Evolutionary conservation across 1,284 basidiomycete genomes (phyloP).

Genomic region (Fomitiporia mediterranea): DNA sequence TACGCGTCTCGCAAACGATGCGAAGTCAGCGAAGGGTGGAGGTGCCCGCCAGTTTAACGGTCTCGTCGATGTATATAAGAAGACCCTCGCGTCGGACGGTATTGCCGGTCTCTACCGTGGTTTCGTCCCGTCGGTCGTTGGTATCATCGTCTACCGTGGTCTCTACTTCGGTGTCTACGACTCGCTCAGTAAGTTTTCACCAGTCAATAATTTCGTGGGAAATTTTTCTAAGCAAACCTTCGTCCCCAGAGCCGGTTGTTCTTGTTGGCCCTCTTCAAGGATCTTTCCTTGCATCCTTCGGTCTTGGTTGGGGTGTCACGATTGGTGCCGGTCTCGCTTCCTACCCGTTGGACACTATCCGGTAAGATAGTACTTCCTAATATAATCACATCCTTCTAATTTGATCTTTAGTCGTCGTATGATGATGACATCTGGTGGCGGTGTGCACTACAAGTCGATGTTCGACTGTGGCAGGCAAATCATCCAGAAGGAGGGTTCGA

Average conservation of each 20-base stretch:
- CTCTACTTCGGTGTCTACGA: conserved; percentile 95
- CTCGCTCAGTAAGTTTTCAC: conserved; percentile 67
- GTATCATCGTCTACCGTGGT: conserved; percentile 96
- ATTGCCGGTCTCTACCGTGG: conserved; percentile 92
- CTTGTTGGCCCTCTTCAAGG: conserved; percentile 86
- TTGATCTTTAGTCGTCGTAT: conserved; percentile 71
- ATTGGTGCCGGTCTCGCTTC: conserved; percentile 94
- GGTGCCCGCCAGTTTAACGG: conserved; percentile 95
- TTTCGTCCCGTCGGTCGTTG: conserved; percentile 90
- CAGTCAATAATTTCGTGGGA: conserved; percentile 1
- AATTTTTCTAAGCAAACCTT: conserved; percentile 24
- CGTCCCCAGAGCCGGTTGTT: conserved; percentile 76
- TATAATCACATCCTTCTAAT: conserved; percentile 23
- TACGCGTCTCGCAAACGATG: conserved; percentile 97
- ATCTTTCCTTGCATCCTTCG: conserved; percentile 88
- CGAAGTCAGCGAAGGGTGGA: conserved; percentile 89
- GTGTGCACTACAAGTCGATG: conserved; percentile 89
- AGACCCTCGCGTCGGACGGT: conserved; percentile 89
- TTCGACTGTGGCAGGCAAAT: conserved; percentile 81
- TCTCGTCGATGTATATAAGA: conserved; percentile 89
- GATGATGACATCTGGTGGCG: conserved; percentile 91
- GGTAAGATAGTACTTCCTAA: conserved; percentile 42
- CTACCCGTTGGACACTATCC: conserved; percentile 92
- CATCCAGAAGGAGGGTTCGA: conserved; percentile 84
- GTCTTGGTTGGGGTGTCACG: conserved; percentile 92